These are phyloP conservation scores for Globisporangium recalcitrans DNA, from an alignment of 352 stramenopile genomes.

Conservation along the genomic window DNA sequence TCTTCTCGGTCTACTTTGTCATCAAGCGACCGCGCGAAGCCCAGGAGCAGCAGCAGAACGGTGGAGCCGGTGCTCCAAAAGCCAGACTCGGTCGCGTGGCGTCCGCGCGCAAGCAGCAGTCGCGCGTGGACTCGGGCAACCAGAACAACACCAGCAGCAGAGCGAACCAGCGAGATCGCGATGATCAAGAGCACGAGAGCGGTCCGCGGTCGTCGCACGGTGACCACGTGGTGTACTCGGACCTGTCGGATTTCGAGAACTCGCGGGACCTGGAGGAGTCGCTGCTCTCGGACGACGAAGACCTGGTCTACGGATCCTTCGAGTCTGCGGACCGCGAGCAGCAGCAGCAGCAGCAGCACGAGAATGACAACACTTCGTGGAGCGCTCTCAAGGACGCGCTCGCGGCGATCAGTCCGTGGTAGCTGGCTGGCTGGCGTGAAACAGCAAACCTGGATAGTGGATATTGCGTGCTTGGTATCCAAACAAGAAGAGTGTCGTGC, in stretches of 20 bases:
- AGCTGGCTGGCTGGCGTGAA: not conserved
- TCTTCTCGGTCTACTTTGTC: constrained; percentile 88
- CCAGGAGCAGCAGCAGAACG: not conserved
- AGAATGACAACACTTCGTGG: constrained; percentile 31
- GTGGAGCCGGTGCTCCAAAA: not conserved
- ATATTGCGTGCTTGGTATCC: not conserved
- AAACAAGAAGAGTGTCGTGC: not conserved
- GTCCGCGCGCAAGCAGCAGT: constrained; percentile 11
- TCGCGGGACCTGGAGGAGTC: constrained; percentile 64
- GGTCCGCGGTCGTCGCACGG: constrained; percentile 10
- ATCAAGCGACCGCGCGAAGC: constrained; percentile 65
- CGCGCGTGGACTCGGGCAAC: not conserved
- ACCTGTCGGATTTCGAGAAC: constrained; percentile 11
- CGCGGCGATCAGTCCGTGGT: constrained; percentile 75
- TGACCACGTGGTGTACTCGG: constrained; percentile 14
- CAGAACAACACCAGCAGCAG: not conserved
- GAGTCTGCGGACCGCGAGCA: constrained; percentile 12
- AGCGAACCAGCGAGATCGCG: not conserved
- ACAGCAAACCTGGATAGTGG: not conserved
- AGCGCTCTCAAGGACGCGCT: constrained; percentile 47
- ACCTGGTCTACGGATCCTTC: constrained; percentile 68
- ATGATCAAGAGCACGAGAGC: not conserved
- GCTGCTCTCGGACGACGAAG: constrained; percentile 63
- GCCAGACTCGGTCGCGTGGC: constrained; percentile 5
- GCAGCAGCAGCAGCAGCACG: constrained; percentile 14